These are phyloP conservation scores for Crithidia acanthocephali DNA, from an alignment of 208 protist species.

Conservation along the genomic window DNA sequence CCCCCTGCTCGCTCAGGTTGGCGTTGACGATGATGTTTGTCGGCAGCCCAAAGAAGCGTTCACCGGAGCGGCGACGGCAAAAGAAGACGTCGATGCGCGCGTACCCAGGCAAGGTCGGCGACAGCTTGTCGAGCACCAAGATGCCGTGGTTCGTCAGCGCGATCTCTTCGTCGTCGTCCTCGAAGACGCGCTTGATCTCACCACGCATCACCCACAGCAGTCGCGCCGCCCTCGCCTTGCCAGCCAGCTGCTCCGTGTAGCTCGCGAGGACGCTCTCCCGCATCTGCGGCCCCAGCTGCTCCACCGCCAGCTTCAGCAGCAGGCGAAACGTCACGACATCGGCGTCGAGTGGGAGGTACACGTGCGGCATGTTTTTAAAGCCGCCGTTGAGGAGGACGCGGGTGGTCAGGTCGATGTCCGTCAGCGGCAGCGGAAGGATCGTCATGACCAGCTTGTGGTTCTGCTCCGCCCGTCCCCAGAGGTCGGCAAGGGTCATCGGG, in stretches of 20 bases:
- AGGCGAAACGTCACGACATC: slow-evolving; percentile 28
- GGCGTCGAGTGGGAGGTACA: slow-evolving; percentile 36
- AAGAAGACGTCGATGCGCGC: slow-evolving; percentile 60
- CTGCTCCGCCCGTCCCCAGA: slow-evolving; percentile 24
- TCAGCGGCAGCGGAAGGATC: slow-evolving; percentile 46
- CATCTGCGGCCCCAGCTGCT: slow-evolving; percentile 37
- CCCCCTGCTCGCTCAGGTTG: slow-evolving; percentile 47
- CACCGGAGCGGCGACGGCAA: slow-evolving; percentile 58
- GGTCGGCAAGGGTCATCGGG: slow-evolving; percentile 21
- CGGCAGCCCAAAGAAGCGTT: slow-evolving; percentile 72
- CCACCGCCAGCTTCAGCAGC: slow-evolving; percentile 34
- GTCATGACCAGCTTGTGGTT: slow-evolving; percentile 45
- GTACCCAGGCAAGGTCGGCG: slow-evolving; percentile 25
- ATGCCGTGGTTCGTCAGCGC: slow-evolving; percentile 5
- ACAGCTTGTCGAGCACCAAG: slow-evolving; percentile 38
- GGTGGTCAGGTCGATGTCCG: slow-evolving; percentile 15
- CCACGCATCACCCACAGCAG: slow-evolving; percentile 38
- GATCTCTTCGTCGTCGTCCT: slow-evolving; percentile 23
- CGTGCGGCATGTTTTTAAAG: slow-evolving; percentile 46
- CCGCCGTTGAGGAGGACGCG: slow-evolving; percentile 47
- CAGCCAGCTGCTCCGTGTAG: slow-evolving; percentile 23
- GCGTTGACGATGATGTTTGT: slow-evolving; percentile 58
- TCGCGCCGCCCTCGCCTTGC: slow-evolving; percentile 17
- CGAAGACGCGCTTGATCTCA: slow-evolving; percentile 8
- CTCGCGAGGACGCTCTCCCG: neutral